phyloP scores from a whole-genome alignment of 169 alveolate species.

The Eimeria nieschulzi region DNA sequence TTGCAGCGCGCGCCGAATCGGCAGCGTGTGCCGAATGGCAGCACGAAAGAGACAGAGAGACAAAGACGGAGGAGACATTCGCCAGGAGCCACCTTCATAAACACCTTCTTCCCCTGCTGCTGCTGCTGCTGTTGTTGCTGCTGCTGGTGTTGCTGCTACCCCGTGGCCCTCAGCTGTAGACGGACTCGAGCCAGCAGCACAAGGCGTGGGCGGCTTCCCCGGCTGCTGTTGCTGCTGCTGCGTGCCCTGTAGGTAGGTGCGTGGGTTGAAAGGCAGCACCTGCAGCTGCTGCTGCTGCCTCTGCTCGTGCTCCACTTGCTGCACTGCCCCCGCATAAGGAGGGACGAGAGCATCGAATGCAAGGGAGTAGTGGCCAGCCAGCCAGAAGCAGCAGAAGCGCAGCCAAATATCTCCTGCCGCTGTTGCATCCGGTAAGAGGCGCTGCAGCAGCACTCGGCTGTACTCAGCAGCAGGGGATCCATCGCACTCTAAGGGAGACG shows the following conservation, averaged over 20 bases:
- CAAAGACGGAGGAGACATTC: conserved; percentile 45
- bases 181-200: background rate
- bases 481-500: background rate
- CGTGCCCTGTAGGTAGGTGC: conserved; percentile 8
- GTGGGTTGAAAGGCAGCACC: conserved; percentile 21
- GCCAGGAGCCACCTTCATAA: conserved; percentile 51
- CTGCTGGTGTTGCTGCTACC: background rate
- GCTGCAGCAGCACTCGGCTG: conserved; percentile 58
- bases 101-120: conserved; percentile 11
- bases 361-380: conserved; percentile 55
- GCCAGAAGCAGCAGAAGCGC: conserved; percentile 50
- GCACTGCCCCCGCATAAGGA: conserved; percentile 37
- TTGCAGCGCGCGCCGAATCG: conserved; percentile 35
- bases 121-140: conserved; percentile 19
- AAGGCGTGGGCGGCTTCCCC: conserved; percentile 10
- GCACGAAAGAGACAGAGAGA: conserved; percentile 22
- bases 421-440: conserved; percentile 54
- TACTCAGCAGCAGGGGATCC: conserved; percentile 51
- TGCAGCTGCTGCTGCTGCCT: background rate
- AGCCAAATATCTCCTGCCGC: conserved; percentile 71
- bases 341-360: conserved; percentile 64
- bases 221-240: conserved; percentile 31
- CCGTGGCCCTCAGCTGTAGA: background rate
- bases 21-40: conserved; percentile 18
- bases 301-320: conserved; percentile 21